Evolutionary conservation across 148 eudicot genomes (phyloP), one percentile per base, ranked within the genome.

Genomic region (Linanthus parryae): DNA sequence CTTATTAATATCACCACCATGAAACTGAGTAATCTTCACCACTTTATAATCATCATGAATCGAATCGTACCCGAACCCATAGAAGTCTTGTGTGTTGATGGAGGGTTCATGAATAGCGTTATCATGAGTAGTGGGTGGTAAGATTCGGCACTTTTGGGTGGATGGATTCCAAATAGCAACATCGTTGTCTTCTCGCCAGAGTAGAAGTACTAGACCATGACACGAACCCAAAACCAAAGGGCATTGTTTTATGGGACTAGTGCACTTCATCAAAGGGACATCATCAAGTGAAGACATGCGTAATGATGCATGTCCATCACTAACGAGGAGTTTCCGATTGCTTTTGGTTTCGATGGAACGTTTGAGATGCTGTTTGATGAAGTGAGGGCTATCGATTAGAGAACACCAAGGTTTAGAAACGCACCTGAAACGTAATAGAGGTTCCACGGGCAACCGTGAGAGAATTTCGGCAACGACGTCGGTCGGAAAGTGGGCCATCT

Each of bases 21-120:
- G 5, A 16, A 42, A 42, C 3, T 8, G 20, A 42, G 20, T 7
- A 3, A 42, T 3, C 42, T 11, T 4, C 7, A 42, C 45, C 20
- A 42, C 45, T 23, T 42, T 42, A 42, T 42, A 42, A 42, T 42
- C 45, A 42, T 42, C 45, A 8, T 20, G 20, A 2, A 42, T 10
- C 5, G 18, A 16, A 42, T 42, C 45, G 10, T n/a, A 42, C 19
- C 45, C 3, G 20, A 42, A 42, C 45, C 45, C 45, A 42, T 15
- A 16, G 1, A n/a, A 20, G 3, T 16, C 17, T 13, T 10, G 12
- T 23, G 14, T 38, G 7, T 16, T n/a, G n/a, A n/a, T n/a, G n/a
- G n/a, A n/a, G n/a, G n/a, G n/a, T n/a, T n/a, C n/a, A n/a, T n/a
- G n/a, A n/a, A n/a, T n/a, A n/a, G n/a, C 45, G 4, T 11, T 13